These are phyloP conservation scores for Mucor saturninus DNA, from an alignment of 371 early-diverging fungal genomes.

Conservation along the genomic window DNA sequence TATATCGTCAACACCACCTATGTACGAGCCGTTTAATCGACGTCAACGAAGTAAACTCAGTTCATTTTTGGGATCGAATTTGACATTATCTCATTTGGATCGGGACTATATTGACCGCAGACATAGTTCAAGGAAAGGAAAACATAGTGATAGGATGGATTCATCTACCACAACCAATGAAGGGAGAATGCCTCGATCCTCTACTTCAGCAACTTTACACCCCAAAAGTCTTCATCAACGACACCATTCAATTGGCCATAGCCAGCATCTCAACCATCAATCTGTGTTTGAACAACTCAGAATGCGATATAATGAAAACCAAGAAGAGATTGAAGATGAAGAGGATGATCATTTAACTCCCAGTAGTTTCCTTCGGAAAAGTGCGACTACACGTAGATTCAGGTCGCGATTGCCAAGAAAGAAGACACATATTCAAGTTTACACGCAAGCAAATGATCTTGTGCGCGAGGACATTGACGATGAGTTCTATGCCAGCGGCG, in stretches of 20 bases:
- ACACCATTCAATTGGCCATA: constrained; percentile 28
- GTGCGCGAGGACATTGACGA: constrained; percentile 69
- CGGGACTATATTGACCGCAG: not conserved
- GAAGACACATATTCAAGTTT: constrained; percentile 68
- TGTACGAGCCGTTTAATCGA: not conserved
- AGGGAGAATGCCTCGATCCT: not conserved
- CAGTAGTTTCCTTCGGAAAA: constrained; percentile 13
- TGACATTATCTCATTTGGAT: not conserved
- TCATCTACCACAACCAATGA: not conserved
- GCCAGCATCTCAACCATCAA: constrained; percentile 15
- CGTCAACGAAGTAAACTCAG: not conserved
- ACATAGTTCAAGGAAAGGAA: not conserved
- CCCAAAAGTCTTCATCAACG: constrained; percentile 2
- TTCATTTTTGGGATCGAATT: not conserved
- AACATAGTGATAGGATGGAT: not conserved
- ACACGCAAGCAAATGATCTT: constrained; percentile 64
- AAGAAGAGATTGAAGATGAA: not conserved
- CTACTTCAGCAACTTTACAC: not conserved
- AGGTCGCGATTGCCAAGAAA: constrained; percentile 51
- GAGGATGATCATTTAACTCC: not conserved
- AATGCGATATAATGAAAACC: not conserved
- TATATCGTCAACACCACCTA: constrained; percentile 1
- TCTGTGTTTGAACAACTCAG: not conserved
- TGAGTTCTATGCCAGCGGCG: constrained; percentile 39
- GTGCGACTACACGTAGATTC: constrained; percentile 22